Evolutionary conservation across 176 grass and related monocot species (phyloP).

Genomic region (Guadua angustifolia): DNA sequence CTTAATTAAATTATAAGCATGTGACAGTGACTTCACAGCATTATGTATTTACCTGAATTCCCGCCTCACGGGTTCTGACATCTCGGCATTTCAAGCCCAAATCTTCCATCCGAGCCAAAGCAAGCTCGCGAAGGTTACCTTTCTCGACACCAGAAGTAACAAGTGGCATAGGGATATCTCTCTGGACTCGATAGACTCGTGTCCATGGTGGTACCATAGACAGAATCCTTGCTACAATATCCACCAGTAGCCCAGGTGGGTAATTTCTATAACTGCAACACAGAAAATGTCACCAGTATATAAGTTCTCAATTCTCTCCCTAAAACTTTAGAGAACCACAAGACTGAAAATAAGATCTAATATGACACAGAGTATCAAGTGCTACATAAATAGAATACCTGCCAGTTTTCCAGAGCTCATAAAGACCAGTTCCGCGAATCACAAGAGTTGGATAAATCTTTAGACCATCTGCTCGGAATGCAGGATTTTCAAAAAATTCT

Average conservation of each 20-base stretch:
- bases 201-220: constrained; percentile 97
- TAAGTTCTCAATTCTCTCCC: neutral
- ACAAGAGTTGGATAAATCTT: constrained; percentile 99
- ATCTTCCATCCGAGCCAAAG: constrained; percentile 95
- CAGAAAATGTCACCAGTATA: constrained; percentile 13
- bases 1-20: constrained; percentile 16
- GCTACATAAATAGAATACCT: constrained; percentile 59
- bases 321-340: constrained; percentile 6
- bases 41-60: constrained; percentile 76
- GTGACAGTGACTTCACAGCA: constrained; percentile 18
- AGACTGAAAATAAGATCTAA: constrained; percentile 11
- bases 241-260: constrained; percentile 86
- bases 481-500: constrained; percentile 94
- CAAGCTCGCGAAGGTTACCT: constrained; percentile 94
- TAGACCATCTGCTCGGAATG: constrained; percentile 90
- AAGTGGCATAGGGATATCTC: constrained; percentile 99
- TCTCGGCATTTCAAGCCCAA: constrained; percentile 96
- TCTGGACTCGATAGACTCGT: constrained; percentile 89
- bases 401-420: constrained; percentile 99
- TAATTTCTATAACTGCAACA: constrained; percentile 89
- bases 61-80: constrained; percentile 96
- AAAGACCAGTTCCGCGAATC: constrained; percentile 98
- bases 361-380: constrained; percentile 12
- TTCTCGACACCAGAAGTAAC: constrained; percentile 99
- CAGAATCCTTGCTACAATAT: constrained; percentile 92